Percentiles rank a stretch among this genome's conserved stretches.
Evolutionary conservation across 805 yeast species (phyloP).

Genomic region (Scheffersomyces stipitis): DNA sequence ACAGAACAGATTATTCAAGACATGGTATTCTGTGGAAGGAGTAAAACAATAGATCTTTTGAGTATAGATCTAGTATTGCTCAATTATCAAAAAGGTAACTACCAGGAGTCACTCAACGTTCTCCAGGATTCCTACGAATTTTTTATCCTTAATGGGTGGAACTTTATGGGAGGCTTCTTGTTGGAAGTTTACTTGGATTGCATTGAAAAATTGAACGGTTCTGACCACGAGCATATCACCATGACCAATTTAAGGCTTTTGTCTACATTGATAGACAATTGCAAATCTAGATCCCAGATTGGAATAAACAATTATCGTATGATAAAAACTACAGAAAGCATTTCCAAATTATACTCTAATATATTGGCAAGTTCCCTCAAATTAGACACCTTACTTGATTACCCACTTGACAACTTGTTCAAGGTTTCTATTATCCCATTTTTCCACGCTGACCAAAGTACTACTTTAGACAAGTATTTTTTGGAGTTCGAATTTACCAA

Average conservation of each 20-base stretch:
- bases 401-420: conserved; percentile 38
- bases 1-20: conserved; percentile 59
- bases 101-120: conserved; percentile 59
- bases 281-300: conserved; percentile 8
- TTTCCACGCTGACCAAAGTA: conserved; percentile 28
- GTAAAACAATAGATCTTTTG: conserved; percentile 68
- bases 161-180: conserved; percentile 61
- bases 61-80: conserved; percentile 78
- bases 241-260: conserved; percentile 42
- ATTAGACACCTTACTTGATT: conserved; percentile 21
- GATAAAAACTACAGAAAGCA: conserved; percentile 15
- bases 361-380: conserved; percentile 14
- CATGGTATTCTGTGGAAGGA: conserved; percentile 51
- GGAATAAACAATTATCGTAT: conserved; percentile 30
- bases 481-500: conserved; percentile 35
- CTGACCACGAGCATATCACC: conserved; percentile 28
- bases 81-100: conserved; percentile 57
- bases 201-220: conserved; percentile 42
- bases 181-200: conserved; percentile 70
- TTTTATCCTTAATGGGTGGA: conserved; percentile 75
- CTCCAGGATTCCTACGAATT: conserved; percentile 68
- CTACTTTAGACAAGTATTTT: conserved; percentile 31
- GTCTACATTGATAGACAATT: conserved; percentile 24
- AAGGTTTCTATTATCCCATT: conserved; percentile 33
- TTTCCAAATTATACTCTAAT: conserved; percentile 17